Base-by-base conservation (phyloP, 2,329 filamentous ascomycete species). In the Fusarium citri region DNA sequence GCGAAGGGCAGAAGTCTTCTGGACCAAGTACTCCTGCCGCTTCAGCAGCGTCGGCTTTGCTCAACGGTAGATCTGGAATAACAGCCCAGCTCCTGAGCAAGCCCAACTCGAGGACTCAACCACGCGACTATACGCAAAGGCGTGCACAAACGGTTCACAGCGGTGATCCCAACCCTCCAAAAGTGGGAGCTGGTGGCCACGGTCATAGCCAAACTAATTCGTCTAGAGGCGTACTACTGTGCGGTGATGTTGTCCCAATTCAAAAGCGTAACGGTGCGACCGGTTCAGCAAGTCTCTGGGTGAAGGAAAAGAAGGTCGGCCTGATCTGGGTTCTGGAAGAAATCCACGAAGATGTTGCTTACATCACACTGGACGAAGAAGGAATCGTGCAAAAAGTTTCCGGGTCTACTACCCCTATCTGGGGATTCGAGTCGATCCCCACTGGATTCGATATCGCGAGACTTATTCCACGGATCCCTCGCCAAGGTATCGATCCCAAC, bases 291-390 rank as follows among this genome's bases (percentile, higher is more conserved):
- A 98, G 94, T 80, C 83, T 99, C 41, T 99, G 96, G 96, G 96
- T 99, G 6, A 99, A 99, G 83, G 96, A 99, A 80, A 99, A 99
- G 80, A 89, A 91, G 50, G 90, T 94, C 55, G 94, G 95, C 12
- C 82, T 99, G 64, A 98, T 99, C 64, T 99, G 96, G 96, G 96
- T 99, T 11, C 82, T 99, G 4, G 96, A 99, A 79, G 96, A 99
- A 80, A 98, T 99, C 65, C 93, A 95, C 58, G 96, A 99, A 80
- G 94, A 99, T 78, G 91, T 96, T 41, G 94, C 93, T 6, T 88
- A 89, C 65, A 81, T 99, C 45, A 86, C 85, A 14, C 86, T 97
- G 22, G 92, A 97, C 76, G 91, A 94, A 59, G 90, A 93, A 28
- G 94, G 94, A 43, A 86, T 87, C 45, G 87, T 98, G 20, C 86